Conservation (phyloP, 176 grass and related monocot species). For the Phoenix dactylifera region DNA sequence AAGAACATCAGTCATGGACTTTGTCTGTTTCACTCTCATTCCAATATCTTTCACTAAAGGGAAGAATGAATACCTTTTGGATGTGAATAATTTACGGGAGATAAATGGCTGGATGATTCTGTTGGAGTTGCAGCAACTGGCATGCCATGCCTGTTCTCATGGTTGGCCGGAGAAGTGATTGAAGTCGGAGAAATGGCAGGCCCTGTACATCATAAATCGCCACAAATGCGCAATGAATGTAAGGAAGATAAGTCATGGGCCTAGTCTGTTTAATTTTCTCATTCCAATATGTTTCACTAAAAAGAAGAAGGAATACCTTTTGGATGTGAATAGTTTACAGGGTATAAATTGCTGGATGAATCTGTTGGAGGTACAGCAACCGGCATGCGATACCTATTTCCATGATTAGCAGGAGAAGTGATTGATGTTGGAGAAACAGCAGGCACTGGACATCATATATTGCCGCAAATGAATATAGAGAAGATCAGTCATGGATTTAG, state of each 20-base stretch:
- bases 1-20: too few species aligned
- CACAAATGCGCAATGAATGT: too few species aligned
- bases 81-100: slow-evolving; percentile 6
- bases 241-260: slow-evolving; percentile 14
- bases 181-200: neutral
- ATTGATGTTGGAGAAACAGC: neutral
- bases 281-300: too few species aligned
- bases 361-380: slow-evolving; percentile 2
- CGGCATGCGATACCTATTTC: neutral
- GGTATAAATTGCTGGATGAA: neutral
- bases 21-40: neutral
- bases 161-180: neutral
- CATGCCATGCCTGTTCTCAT: neutral
- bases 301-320: slow-evolving; percentile 20
- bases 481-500: too few species aligned
- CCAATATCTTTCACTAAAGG: slow-evolving; percentile 9
- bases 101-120: neutral
- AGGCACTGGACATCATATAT: neutral
- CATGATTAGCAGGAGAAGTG: neutral
- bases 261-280: neutral
- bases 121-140: neutral
- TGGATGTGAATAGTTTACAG: slow-evolving; percentile 15
- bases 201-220: neutral
- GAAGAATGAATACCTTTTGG: slow-evolving; percentile 17
- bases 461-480: neutral